Evolutionary conservation across 1,139 yeast genomes (phyloP), one percentile per base, ranked within the genome.

Genomic region (Chernovozyma aurita): DNA sequence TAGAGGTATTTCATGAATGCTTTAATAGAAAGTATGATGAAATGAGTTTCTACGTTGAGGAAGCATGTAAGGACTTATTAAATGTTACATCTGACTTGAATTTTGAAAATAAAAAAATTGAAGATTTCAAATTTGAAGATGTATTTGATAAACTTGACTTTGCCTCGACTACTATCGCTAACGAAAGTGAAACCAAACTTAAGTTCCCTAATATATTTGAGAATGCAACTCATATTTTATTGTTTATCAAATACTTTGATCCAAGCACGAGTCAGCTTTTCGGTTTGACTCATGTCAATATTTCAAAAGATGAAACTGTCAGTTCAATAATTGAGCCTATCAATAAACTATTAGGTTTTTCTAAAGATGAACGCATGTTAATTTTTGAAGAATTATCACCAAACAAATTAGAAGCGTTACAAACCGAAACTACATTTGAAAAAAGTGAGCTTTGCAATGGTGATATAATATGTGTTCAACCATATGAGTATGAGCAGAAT

Each of bases 241-340:
- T 88, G 1, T 83, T 87, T 47, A 51, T 88, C 39, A 90, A 90
- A 53, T 70, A 71, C 45, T 88, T 84, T 59, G 90, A 87, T 50
- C 71, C 71, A 1, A 52, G 57, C 3, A 50, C 62, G 0, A 85
- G 82, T 52, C 58, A 68, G 6, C 55, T 85, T 12, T 58, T 59
- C 14, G 95, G 95, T 0, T 60, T 85, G 17, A 73, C 86, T 0
- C 85, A 85, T 48, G 59, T 71, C n/a, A 61, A 72, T 22, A 77
- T 84, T 3, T 57, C 70, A n/a, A 72, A 71, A 31, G 70, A 71
- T 34, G 75, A 70, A 24, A 51, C 60, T 3, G 60, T 85, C 11
- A 62, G 65, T 0, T 60, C 63, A 3, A 46, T 86, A 20, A 44
- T 68, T 8, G 70, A 70, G 14, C 57, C 61, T 2, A 52, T 83